Evolutionary conservation across 257 asterid genomes (phyloP), one percentile per base, ranked within the genome.

Genomic region (Asclepias syriaca): DNA sequence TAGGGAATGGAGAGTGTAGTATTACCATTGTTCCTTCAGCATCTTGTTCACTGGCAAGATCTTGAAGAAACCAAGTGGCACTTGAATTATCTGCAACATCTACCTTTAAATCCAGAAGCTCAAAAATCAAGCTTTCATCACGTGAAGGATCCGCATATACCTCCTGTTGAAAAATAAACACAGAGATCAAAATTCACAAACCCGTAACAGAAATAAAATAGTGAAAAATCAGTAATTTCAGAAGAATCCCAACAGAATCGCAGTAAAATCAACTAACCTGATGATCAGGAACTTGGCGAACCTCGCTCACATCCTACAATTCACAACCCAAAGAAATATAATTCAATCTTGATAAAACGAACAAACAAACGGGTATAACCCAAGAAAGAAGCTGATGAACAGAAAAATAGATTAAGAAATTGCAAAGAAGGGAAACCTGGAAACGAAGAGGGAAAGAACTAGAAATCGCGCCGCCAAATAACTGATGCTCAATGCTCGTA

Each of bases 211-310:
- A 50, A 16, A 21, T 2, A 1, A 43, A 43, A 43, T 6, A 43
- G 48, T 57, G 34, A 13, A 57, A 58, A 39, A 58, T 58, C 22
- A 58, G 64, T 32, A 37, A 34, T 18, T 19, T 18, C 24, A 7
- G 18, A 2, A 9, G 19, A 27, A 3, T 19, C 58, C 13, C 5
- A 74, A 8, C 1, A 27, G 10, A 53, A 1, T 4, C 32, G 39
- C 14, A 51, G 24, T 55, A 16, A n/a, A 24, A 14, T 6, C 10
- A 51, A 66, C 86, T 56, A 46, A 90, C 97, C 96, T 93, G 98
- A 80, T 93, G 90, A 85, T 93, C 97, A 63, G 98, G 98, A 82
- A 91, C 96, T 83, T 93, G 87, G 59, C 98, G 97, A 4, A 91
- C 55, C 69, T 80, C 71, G 66, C 97, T 91, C 14, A 91, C 94